Base-by-base conservation (phyloP, 441 rosid species). In the Adansonia grandidieri region DNA sequence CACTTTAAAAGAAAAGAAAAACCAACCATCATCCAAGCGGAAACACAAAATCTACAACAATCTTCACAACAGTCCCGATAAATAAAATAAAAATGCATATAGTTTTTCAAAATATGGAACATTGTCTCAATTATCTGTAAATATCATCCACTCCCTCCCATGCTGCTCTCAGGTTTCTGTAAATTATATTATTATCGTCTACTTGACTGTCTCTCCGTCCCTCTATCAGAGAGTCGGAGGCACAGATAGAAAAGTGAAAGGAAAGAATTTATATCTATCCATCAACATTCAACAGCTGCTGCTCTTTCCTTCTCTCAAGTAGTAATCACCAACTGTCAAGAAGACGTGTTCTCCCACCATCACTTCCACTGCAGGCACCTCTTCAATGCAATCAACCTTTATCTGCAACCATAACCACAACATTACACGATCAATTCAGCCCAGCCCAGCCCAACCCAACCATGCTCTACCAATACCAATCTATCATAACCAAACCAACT, bases 311-410 rank as follows among this genome's bases (percentile, higher is more conserved):
- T 6, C 22, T 1, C 15, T 40, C 64, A 65, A 66, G 50, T 60
- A 79, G 75, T 84, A 80, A 51, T 94, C 95, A 0, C 96, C 91
- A 0, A 83, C 89, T 0, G 90, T 85, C 80, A 96, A 82, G 80
- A 87, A 89, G 2, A 93, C 79, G 45, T 94, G 96, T 62, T 90
- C 80, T 69, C 92, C 98, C 17, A 88, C 80, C 32, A 68, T 80
- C 77, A 94, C 81, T 37, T 79, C 85, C 62, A 82, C 91, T 0
- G 81, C 63, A 37, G 98, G 96, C 79, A 82, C 79, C 19, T 89
- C 86, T 45, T 92, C 98, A 7, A 94, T 81, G 89, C 89, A 86
- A 81, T 82, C 82, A 10, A 94, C 89, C 44, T 60, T 77, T 37
- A 94, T 84, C 98, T 96, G 92, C 79, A 48, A 47, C 19, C 19